A percentile compares a stretch with the other conserved stretches of the same genome.
These are phyloP conservation scores for Pythium guiyangense DNA, from an alignment of 352 stramenopile genomes.

Conservation along the genomic window DNA sequence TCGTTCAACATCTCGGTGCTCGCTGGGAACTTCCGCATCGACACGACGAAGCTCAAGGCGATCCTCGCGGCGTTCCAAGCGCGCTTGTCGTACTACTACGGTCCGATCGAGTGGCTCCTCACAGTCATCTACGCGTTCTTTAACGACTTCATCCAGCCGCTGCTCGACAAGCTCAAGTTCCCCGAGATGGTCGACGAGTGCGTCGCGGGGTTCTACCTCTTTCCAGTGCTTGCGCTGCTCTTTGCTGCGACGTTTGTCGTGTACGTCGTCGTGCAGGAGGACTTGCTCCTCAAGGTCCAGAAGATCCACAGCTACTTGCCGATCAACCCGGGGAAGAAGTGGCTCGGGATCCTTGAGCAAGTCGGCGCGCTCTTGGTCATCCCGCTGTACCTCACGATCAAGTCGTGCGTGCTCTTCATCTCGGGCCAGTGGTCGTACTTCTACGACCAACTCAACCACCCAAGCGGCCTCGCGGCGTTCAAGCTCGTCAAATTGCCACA, in stretches of 20 bases:
- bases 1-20: constrained; percentile 62
- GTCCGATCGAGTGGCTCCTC: constrained; percentile 21
- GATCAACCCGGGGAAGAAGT: constrained; percentile 28
- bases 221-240: constrained; percentile 20
- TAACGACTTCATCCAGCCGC: constrained; percentile 19
- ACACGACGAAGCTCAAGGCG: constrained; percentile 4
- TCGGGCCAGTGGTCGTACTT: constrained; percentile 31
- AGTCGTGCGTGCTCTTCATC: constrained; percentile 57
- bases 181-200: constrained; percentile 28
- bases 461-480: constrained; percentile 3
- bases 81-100: constrained; percentile 19
- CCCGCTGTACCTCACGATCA: constrained; percentile 48
- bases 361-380: constrained; percentile 46
- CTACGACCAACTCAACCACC: constrained; percentile 11
- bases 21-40: constrained; percentile 27
- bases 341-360: constrained; percentile 33
- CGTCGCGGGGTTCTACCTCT: constrained; percentile 35
- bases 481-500: constrained; percentile 16
- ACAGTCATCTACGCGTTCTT: constrained; percentile 31
- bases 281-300: constrained; percentile 49
- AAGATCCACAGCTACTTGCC: constrained; percentile 41
- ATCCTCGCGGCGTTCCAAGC: constrained; percentile 21
- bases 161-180: constrained; percentile 28
- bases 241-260: constrained; percentile 39
- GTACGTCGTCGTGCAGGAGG: constrained; percentile 58